Evolutionary conservation across 2,329 filamentous ascomycete species (phyloP), one percentile per base, ranked within the genome.

Genomic region (Mariannaea sp.): DNA sequence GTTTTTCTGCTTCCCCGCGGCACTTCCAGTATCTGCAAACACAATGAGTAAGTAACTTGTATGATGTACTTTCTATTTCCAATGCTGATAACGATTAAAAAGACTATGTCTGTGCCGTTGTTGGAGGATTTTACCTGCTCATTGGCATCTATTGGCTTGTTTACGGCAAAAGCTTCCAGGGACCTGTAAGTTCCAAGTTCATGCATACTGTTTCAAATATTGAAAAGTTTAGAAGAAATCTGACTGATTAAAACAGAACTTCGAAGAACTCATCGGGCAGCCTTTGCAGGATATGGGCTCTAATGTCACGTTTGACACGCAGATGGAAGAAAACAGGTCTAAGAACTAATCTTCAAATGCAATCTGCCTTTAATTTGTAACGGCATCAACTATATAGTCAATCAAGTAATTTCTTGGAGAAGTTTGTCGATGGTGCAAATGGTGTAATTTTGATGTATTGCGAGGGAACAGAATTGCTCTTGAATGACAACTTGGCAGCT

Each of bases 1-100:
- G 52, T 55, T 55, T n/a, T 55, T 55, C 29, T 55, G 41, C 36
- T 50, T 58, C 17, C 56, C 56, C 22, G 30, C 39, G 1, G 39
- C 41, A 3, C 22, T 58, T 3, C 53, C 53, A 4, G 46, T 54
- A 14, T 36, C 49, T 16, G 42, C 40, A 19, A 47, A 38, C 12
- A 47, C 41, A 1, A 56, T 58, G 49, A 58, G 56, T 56, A 33
- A 38, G 46, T 24, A 12, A 2, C 20, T 32, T 8, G 7, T 9
- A 17, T 24, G n/a, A n/a, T 2, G 5, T 27, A 13, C 2, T 27
- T 7, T 14, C 14, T 2, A 12, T 14, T 13, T 3, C 8, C 10
- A 17, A 14, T 39, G 9, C 45, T 48, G 12, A 32, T 24, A 12
- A 5, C 6, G 3, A 8, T 7, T 39, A 8, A 4, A n/a, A 24